Percentiles rank a stretch among this genome's conserved stretches.
Evolutionary conservation across 257 asterid genomes (phyloP).

Genomic region (Solanum sparsipilum): DNA sequence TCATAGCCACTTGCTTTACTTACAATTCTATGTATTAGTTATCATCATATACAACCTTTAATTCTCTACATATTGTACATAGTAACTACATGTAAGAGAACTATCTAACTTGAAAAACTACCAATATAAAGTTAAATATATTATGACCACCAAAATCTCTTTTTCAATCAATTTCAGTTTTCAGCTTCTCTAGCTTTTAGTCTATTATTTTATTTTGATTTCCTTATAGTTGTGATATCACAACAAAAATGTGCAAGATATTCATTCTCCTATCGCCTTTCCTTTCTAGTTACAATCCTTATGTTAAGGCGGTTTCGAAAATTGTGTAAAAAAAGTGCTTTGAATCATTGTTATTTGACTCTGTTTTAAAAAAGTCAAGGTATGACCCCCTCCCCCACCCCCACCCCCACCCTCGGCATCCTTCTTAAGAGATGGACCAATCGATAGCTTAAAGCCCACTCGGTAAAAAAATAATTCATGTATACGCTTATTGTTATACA

Average conservation of each 20-base stretch:
- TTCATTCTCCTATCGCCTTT: background rate
- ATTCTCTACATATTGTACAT: background rate
- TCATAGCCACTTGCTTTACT: conserved; percentile 74
- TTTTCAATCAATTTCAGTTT: background rate
- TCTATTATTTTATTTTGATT: too few species aligned
- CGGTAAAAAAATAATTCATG: too few species aligned
- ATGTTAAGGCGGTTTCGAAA: background rate
- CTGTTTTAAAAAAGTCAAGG: too few species aligned
- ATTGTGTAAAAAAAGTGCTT: too few species aligned
- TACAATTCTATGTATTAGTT: conserved; percentile 63
- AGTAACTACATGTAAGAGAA: background rate
- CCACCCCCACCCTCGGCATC: background rate
- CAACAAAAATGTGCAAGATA: background rate
- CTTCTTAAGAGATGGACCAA: background rate
- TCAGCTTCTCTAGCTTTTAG: background rate
- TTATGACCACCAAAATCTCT: background rate
- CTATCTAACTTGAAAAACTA: background rate
- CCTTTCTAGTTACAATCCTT: background rate
- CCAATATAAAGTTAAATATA: background rate
- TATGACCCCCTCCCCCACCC: background rate
- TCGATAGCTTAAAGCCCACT: background rate
- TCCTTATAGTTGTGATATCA: background rate
- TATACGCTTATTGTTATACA: too few species aligned
- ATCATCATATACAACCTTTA: background rate
- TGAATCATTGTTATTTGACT: too few species aligned